Percentiles rank a stretch among this genome's conserved stretches.
Evolutionary conservation across 441 rosid genomes (phyloP).

Genomic region (Biscutella laevigata): DNA sequence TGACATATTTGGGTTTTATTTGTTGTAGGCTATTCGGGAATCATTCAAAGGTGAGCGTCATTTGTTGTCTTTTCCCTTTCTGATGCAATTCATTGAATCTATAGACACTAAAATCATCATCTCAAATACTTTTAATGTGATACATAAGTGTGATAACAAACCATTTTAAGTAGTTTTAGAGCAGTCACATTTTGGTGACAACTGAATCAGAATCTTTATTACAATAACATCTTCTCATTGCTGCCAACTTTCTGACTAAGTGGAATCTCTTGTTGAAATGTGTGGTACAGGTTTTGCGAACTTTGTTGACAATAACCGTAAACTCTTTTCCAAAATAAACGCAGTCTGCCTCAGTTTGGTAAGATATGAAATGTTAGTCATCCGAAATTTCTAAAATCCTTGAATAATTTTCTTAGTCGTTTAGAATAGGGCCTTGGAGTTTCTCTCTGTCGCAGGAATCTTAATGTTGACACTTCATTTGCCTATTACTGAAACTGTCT

Average conservation of each 20-base stretch:
- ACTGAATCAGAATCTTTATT: background rate
- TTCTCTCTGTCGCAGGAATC: background rate
- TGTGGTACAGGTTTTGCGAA: constrained; percentile 53
- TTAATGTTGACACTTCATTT: background rate
- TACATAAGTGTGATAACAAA: background rate
- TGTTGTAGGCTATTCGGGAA: constrained; percentile 65
- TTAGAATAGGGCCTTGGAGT: background rate
- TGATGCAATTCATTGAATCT: background rate
- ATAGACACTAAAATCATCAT: background rate
- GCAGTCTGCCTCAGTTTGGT: constrained; percentile 74
- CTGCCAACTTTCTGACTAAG: background rate
- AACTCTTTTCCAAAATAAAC: constrained; percentile 52
- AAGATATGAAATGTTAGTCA: constrained; percentile 28
- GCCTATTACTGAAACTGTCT: background rate
- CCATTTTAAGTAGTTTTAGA: background rate
- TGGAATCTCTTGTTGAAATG: constrained; percentile 8
- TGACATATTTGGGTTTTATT: constrained; percentile 14
- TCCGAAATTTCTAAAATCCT: background rate
- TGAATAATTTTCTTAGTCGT: background rate
- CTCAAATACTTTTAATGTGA: background rate
- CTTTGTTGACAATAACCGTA: constrained; percentile 67
- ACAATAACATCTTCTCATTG: background rate
- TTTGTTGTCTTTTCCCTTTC: background rate
- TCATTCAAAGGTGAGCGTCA: constrained; percentile 58
- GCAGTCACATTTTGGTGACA: background rate